Evolutionary conservation across 2,329 filamentous ascomycete genomes (phyloP).

Genomic region (Ophiostoma australiae): DNA sequence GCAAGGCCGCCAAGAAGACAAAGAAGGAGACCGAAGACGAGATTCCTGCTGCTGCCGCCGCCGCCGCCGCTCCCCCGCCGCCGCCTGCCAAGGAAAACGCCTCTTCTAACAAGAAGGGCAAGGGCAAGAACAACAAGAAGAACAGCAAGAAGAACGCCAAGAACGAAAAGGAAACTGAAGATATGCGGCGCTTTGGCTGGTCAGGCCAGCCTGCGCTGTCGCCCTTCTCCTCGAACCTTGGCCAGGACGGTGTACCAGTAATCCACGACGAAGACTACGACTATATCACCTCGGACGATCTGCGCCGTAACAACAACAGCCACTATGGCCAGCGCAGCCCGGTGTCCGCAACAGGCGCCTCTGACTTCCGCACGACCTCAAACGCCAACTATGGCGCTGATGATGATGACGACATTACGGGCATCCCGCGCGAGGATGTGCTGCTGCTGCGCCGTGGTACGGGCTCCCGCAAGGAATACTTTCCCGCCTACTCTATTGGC

Average conservation of each 20-base stretch:
- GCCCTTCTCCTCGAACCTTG: constrained; percentile 46
- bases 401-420: constrained; percentile 30
- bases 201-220: constrained; percentile 40
- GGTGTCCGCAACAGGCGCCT: constrained; percentile 23
- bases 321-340: constrained; percentile 26
- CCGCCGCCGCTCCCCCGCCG: not conserved
- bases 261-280: constrained; percentile 73
- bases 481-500: constrained; percentile 69
- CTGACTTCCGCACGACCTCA: constrained; percentile 26
- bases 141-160: constrained; percentile 25
- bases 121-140: constrained; percentile 25
- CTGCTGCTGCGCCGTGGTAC: constrained; percentile 65
- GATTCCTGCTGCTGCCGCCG: not conserved
- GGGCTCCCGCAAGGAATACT: constrained; percentile 62
- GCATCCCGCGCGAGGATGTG: constrained; percentile 58
- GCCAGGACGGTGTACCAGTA: constrained; percentile 57
- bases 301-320: constrained; percentile 47
- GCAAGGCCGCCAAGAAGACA: constrained; percentile 26
- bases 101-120: not conserved
- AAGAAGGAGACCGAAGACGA: constrained; percentile 5
- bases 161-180: constrained; percentile 21
- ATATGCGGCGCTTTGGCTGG: constrained; percentile 53
- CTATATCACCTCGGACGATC: constrained; percentile 75
- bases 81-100: not conserved
- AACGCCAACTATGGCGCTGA: constrained; percentile 23